Evolutionary conservation across 2,329 filamentous ascomycete species (phyloP).

Genomic region (Aspergillus arachidicola): DNA sequence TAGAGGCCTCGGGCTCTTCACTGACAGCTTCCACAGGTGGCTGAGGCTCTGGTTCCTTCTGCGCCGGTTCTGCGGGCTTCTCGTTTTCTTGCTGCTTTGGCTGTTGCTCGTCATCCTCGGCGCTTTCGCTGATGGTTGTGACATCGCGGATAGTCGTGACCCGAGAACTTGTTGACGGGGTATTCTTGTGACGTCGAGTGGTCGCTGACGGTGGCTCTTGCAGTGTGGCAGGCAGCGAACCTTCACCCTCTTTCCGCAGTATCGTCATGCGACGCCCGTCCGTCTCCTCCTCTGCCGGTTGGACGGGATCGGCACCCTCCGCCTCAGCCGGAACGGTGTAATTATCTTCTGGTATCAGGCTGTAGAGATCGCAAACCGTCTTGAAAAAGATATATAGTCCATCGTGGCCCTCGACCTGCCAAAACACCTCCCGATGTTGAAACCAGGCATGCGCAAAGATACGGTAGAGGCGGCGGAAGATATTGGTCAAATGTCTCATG

Average conservation of each 20-base stretch:
- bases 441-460: conserved; percentile 99
- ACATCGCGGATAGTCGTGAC: conserved; percentile 77
- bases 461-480: conserved; percentile 89
- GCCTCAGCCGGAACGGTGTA: conserved; percentile 94
- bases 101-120: conserved; percentile 66
- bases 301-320: conserved; percentile 70
- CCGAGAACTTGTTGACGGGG: conserved; percentile 74
- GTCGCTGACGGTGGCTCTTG: conserved; percentile 61
- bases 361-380: conserved; percentile 90
- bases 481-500: conserved; percentile 78
- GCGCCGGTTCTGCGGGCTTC: conserved; percentile 8
- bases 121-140: conserved; percentile 76
- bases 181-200: conserved; percentile 81
- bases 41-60: conserved; percentile 16
- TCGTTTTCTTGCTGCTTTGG: conserved; percentile 20
- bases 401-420: conserved; percentile 87
- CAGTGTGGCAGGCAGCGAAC: conserved; percentile 17
- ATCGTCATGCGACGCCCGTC: conserved; percentile 40
- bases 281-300: conserved; percentile 25
- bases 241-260: conserved; percentile 37
- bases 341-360: conserved; percentile 86
- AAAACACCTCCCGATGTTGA: conserved; percentile 92
- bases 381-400: conserved; percentile 97
- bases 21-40: conserved; percentile 14
- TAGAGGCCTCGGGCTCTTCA: conserved; percentile 11